These are phyloP conservation scores for Purshia tridentata DNA, from an alignment of 306 rosid species.

Conservation along the genomic window DNA sequence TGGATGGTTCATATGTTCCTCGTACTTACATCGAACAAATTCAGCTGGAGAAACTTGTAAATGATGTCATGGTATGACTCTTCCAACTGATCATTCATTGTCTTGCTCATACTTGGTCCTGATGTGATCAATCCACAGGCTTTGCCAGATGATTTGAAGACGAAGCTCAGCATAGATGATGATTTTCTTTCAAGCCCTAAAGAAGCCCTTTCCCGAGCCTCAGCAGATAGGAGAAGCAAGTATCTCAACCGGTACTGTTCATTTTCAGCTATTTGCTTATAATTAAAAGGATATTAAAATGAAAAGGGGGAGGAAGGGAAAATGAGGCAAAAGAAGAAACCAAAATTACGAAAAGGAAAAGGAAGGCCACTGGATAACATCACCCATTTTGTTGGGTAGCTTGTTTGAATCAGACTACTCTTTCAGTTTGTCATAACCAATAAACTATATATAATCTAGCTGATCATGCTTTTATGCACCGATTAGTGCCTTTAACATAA, in stretches of 20 bases:
- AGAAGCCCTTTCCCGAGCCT: constrained; percentile 96
- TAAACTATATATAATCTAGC: not conserved
- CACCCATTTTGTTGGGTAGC: not conserved
- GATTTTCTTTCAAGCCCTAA: constrained; percentile 85
- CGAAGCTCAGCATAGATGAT: constrained; percentile 87
- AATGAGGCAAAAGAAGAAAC: not conserved
- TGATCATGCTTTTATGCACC: constrained; percentile 5
- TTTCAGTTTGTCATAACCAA: not conserved
- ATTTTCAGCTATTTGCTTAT: constrained; percentile 6
- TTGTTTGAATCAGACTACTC: not conserved
- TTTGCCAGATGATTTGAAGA: constrained; percentile 87
- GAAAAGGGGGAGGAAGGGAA: not conserved
- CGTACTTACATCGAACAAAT: constrained; percentile 98
- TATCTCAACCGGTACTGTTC: constrained; percentile 66
- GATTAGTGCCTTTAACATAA: constrained; percentile 14
- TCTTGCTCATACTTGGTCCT: constrained; percentile 31
- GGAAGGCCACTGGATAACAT: not conserved
- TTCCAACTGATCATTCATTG: constrained; percentile 12
- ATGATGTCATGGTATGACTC: constrained; percentile 90
- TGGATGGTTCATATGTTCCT: constrained; percentile 91
- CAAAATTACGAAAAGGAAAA: not conserved
- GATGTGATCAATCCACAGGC: constrained; percentile 62
- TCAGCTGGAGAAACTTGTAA: constrained; percentile 94
- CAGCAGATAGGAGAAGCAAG: constrained; percentile 89
- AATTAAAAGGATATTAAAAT: constrained; percentile 1